A percentile compares a stretch with the other conserved stretches of the same genome.
Evolutionary conservation across 2,329 filamentous ascomycete genomes (phyloP).

Genomic region (Pochonia chlamydosporia): DNA sequence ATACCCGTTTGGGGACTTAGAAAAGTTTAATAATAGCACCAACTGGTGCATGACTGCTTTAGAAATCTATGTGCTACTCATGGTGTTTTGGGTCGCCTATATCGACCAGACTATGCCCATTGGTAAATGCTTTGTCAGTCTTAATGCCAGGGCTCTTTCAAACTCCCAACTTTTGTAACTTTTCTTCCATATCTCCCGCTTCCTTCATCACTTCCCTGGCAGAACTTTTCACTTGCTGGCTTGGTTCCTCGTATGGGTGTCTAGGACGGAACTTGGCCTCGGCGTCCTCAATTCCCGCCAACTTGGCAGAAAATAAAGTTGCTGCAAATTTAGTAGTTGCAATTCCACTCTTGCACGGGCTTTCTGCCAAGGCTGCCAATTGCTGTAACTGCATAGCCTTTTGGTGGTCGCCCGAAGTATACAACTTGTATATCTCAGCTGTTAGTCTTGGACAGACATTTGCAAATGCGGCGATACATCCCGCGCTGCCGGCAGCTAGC

Average conservation of each 20-base stretch:
- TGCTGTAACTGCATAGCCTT: conserved; percentile 8
- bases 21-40: no score
- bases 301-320: conserved; percentile 6
- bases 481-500: conserved; percentile 50
- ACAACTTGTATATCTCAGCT: conserved; percentile 8
- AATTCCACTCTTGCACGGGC: conserved; percentile 12
- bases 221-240: conserved; percentile 1
- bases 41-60: no score
- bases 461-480: conserved; percentile 57
- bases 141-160: no score
- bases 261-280: conserved; percentile 10
- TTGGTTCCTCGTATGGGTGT: conserved; percentile 11
- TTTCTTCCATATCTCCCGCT: conserved; percentile 5
- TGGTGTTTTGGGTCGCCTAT: no score
- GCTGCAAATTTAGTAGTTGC: conserved; percentile 9
- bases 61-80: no score
- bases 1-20: no score
- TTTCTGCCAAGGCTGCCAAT: conserved; percentile 11
- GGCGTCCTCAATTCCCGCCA: conserved; percentile 11
- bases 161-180: conserved; percentile 5
- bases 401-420: not conserved
- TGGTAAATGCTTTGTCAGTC: no score
- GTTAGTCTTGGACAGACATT: conserved; percentile 56
- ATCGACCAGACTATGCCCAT: no score
- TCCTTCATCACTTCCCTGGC: conserved; percentile 4